phyloP scores from a whole-genome alignment of 2,329 filamentous ascomycete genomes.

The Aspergillus eucalypticola region DNA sequence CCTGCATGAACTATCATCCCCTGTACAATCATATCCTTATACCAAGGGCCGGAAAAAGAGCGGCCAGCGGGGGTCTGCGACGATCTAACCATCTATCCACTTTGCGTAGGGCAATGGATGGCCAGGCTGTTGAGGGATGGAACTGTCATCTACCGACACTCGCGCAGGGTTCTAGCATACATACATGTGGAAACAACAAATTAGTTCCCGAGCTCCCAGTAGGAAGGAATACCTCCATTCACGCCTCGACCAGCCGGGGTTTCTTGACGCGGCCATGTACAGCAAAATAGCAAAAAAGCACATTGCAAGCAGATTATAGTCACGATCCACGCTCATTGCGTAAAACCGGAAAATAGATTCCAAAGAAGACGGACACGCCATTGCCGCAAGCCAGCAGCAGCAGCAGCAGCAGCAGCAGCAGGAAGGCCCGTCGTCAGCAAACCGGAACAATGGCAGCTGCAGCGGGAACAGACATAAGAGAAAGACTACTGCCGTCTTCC shows the following conservation, averaged over 20 bases:
- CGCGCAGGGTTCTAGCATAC: conserved; percentile 5
- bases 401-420: neutral
- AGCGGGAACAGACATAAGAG: conserved; percentile 16
- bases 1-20: neutral
- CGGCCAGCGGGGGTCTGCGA: neutral
- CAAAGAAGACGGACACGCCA: neutral
- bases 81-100: neutral
- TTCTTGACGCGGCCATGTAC: neutral
- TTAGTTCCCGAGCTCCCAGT: conserved; percentile 6
- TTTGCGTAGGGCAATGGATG: neutral
- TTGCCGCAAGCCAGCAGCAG: neutral
- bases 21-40: neutral
- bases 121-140: conserved; percentile 2
- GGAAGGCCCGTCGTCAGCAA: conserved; percentile 11
- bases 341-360: neutral
- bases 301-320: neutral
- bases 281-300: neutral
- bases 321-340: neutral
- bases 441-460: conserved; percentile 11
- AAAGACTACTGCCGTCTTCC: neutral
- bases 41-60: neutral
- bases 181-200: conserved; percentile 1
- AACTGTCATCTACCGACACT: conserved; percentile 9
- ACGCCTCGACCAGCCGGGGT: neutral
- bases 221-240: neutral